Evolutionary conservation across 2,329 filamentous ascomycete genomes (phyloP).

Genomic region (Phaeosphaeria sp.): DNA sequence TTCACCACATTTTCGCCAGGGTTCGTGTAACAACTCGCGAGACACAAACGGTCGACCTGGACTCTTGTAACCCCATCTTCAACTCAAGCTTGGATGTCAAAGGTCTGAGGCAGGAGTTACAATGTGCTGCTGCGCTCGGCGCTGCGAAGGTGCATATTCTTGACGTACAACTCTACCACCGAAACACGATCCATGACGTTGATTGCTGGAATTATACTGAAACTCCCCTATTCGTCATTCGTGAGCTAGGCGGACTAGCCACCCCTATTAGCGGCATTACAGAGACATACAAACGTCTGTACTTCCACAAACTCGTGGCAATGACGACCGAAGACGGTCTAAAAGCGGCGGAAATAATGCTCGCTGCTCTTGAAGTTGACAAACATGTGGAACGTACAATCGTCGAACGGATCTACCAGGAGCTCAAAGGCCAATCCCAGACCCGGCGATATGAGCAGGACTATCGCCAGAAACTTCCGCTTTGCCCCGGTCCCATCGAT

Average conservation of each 20-base stretch:
- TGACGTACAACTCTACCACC: conserved; percentile 32
- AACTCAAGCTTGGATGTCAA: conserved; percentile 27
- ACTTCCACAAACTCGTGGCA: conserved; percentile 24
- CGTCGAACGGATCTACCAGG: conserved; percentile 24
- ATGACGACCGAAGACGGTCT: conserved; percentile 11
- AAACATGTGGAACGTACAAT: conserved; percentile 17
- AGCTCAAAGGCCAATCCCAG: conserved; percentile 24
- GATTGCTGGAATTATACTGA: conserved; percentile 36
- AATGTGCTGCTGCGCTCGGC: conserved; percentile 17
- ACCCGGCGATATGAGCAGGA: conserved; percentile 32
- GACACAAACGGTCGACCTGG: conserved; percentile 19
- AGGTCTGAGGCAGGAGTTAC: conserved; percentile 28
- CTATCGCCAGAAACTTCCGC: conserved; percentile 29
- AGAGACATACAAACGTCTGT: conserved; percentile 32
- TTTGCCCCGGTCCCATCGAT: conserved; percentile 30
- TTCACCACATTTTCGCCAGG: conserved; percentile 29
- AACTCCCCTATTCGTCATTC: conserved; percentile 24
- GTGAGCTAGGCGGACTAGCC: conserved; percentile 28
- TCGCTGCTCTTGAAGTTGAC: conserved; percentile 2
- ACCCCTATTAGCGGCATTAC: conserved; percentile 19
- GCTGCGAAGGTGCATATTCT: conserved; percentile 33
- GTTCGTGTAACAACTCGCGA: conserved; percentile 26
- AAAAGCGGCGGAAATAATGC: conserved; percentile 12
- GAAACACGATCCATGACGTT: conserved; percentile 22
- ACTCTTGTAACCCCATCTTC: conserved; percentile 28